Base-by-base conservation (phyloP, 75 land plant genomes). In the Ceratopteris richardii region DNA sequence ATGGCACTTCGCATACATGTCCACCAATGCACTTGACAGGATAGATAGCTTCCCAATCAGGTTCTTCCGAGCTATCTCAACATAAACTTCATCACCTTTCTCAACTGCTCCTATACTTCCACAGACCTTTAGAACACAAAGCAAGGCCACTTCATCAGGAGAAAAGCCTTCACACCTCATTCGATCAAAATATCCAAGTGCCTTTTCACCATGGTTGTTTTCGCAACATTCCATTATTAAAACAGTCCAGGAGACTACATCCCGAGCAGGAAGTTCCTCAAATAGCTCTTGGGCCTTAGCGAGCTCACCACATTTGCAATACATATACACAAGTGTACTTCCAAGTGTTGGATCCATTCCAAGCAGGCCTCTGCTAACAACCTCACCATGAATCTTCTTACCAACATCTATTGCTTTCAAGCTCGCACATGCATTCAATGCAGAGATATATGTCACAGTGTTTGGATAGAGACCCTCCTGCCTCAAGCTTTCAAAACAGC, bases 171-270 rank as follows among this genome's bases (percentile, higher is more conserved):
- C 44, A 6, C 46, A 37, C 14, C 61, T 63, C 76, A 73, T 73
- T 26, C 23, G 13, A 1, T 61, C 47, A 44, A 82, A 79, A 31
- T 37, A 57, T 40, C 58, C 57, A 3, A 82, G 37, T 50, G 79
- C 81, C 19, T 66, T 44, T 4, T 37, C n/a, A 10, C 76, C 64
- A 44, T 41, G 51, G 20, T 80, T 80, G 68, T 84, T 76, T 25
- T 55, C 37, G 11, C 79, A 82, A 16, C 76, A 50, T 3, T 57
- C 74, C 24, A 77, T 67, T 18, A 83, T 83, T 53, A 82, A 57
- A 66, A 63, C 71, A n/a, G 77, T 86, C 82, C 86, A 86, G 0
- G 90, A 71, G 46, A 86, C 64, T 0, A 80, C 51, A 44, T 86
- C 72, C 42, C 60, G 77, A 29, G 67, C 46, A 0, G 31, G 26